Evolutionary conservation across 495 filamentous ascomycete species (phyloP).

Genomic region (Aspergillus homomorphus): DNA sequence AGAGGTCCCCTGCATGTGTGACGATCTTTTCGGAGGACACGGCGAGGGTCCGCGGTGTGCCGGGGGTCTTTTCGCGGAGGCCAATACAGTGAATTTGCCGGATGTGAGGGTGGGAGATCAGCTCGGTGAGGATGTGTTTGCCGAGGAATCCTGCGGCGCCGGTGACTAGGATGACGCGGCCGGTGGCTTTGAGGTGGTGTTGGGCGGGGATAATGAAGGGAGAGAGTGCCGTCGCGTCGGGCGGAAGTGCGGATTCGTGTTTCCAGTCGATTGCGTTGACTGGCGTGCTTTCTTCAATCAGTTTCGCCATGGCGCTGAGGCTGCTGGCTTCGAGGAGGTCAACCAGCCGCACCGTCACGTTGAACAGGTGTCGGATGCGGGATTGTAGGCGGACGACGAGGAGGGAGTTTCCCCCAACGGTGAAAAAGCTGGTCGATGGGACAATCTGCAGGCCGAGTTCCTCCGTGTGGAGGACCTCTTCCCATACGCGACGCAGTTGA

Average conservation of each 20-base stretch:
- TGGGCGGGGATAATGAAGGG: too few relatives aligned
- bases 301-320: slow-evolving; percentile 19
- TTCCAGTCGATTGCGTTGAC: slow-evolving; percentile 18
- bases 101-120: not conserved
- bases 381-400: slow-evolving; percentile 23
- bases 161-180: slow-evolving; percentile 12
- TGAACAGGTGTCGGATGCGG: slow-evolving; percentile 15
- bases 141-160: slow-evolving; percentile 26
- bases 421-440: slow-evolving; percentile 24
- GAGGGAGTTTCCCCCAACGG: slow-evolving; percentile 29
- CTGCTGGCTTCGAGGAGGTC: slow-evolving; percentile 3
- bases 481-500: not conserved
- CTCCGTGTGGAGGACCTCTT: not conserved
- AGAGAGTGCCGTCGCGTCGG: not conserved
- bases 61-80: not conserved
- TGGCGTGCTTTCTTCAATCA: not conserved
- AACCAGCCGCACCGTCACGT: not conserved
- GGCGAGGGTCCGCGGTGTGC: too few relatives aligned
- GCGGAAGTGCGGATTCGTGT: not conserved
- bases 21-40: too few relatives aligned
- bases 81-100: not conserved
- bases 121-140: not conserved
- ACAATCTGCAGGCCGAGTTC: not conserved
- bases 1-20: too few relatives aligned
- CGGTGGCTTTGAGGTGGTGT: not conserved